phyloP scores from a whole-genome alignment of 2,329 filamentous ascomycete genomes.

The Zymoseptoria crescenta region DNA sequence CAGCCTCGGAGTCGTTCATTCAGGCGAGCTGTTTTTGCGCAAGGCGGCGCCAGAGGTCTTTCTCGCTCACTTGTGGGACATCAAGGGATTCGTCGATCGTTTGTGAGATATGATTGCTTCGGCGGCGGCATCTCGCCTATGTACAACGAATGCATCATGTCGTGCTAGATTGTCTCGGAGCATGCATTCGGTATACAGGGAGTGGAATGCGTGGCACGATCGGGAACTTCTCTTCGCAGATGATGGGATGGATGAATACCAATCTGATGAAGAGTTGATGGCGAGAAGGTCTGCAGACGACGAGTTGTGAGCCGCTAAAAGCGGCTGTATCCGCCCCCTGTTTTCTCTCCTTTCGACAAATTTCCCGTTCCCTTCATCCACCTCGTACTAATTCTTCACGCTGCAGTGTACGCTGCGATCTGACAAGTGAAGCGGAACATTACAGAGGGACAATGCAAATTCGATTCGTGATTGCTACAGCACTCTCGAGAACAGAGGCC shows the following conservation, averaged over 20 bases:
- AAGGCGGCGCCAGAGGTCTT: constrained; percentile 8
- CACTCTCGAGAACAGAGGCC: neutral
- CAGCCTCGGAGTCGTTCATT: constrained; percentile 19
- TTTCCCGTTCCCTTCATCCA: neutral
- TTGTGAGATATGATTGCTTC: neutral
- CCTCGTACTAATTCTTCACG: neutral
- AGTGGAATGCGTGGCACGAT: too few relatives aligned
- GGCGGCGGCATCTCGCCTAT: too few relatives aligned
- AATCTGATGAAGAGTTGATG: neutral
- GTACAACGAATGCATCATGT: too few relatives aligned
- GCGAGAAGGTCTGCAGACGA: too few relatives aligned
- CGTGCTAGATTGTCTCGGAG: too few relatives aligned
- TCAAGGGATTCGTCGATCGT: neutral
- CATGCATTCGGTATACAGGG: too few relatives aligned
- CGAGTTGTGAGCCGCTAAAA: neutral
- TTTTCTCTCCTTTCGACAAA: neutral
- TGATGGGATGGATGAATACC: too few relatives aligned
- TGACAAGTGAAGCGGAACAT: neutral
- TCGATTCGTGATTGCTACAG: neutral
- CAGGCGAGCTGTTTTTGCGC: constrained; percentile 11
- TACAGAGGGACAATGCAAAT: neutral
- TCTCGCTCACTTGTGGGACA: neutral
- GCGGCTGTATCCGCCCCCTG: neutral
- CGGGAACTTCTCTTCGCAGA: too few relatives aligned
- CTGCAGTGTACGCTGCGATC: neutral